A percentile compares a stretch with the other conserved stretches of the same genome.
phyloP scores from a whole-genome alignment of 306 rosid genomes.

The Argentina anserina region DNA sequence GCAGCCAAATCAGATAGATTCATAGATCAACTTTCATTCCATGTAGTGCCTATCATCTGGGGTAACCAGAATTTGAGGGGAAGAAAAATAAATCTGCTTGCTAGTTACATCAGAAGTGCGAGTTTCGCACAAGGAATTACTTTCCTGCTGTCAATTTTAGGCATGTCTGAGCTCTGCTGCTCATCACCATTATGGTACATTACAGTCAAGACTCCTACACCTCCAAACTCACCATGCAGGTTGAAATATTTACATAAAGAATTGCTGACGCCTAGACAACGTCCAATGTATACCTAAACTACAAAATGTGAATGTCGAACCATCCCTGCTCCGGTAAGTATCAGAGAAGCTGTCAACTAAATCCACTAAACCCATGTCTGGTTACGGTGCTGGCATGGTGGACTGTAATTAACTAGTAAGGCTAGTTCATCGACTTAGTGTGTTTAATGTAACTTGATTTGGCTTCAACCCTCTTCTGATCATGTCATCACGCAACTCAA shows the following conservation, averaged over 20 bases:
- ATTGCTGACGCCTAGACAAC: background rate
- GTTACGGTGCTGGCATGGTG: background rate
- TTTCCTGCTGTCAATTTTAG: background rate
- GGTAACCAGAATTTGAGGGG: background rate
- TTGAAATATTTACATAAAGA: conserved; percentile 9
- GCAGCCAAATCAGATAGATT: background rate
- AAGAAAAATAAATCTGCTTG: background rate
- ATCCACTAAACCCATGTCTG: background rate
- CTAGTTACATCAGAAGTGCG: background rate
- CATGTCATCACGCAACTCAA: conserved; percentile 87
- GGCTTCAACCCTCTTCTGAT: conserved; percentile 59
- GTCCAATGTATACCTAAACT: background rate
- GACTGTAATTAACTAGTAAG: conserved; percentile 15
- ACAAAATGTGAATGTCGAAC: conserved; percentile 4
- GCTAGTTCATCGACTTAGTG: conserved; percentile 32
- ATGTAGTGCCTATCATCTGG: background rate
- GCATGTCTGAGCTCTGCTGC: background rate
- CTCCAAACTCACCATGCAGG: background rate
- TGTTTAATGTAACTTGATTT: conserved; percentile 31
- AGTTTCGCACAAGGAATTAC: background rate
- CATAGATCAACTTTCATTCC: background rate
- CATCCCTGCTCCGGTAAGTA: background rate
- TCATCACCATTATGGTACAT: background rate
- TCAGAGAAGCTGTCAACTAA: background rate
- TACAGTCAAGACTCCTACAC: background rate